These are phyloP conservation scores for Gracilaria vermiculophylla DNA, from an alignment of 23 red algal genomes.

Conservation along the genomic window DNA sequence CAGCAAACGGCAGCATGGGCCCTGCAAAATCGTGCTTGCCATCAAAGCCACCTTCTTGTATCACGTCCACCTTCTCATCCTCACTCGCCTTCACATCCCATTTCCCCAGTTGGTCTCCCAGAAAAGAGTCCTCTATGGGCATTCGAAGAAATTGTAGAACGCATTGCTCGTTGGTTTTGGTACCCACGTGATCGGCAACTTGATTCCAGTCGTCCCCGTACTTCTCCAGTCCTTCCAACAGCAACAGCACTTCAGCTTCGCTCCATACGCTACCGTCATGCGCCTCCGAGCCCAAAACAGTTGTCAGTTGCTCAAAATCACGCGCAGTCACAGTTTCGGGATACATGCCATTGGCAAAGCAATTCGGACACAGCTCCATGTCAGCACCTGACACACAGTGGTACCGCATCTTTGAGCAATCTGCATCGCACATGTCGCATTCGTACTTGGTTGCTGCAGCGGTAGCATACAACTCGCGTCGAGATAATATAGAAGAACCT, in stretches of 20 bases:
- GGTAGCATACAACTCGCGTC: constrained; percentile 81
- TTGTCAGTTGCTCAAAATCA: constrained; percentile 89
- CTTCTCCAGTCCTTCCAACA: constrained; percentile 92
- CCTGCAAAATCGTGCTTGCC: constrained; percentile 48
- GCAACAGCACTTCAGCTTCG: constrained; percentile 81
- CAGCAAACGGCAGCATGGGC: constrained; percentile 68
- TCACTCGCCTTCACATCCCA: constrained; percentile 27
- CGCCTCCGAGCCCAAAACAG: constrained; percentile 59
- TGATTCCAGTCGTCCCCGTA: constrained; percentile 93
- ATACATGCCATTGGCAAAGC: constrained; percentile 80
- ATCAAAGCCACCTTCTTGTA: constrained; percentile 27
- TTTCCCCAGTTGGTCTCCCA: constrained; percentile 78
- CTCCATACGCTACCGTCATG: constrained; percentile 76
- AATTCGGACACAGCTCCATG: constrained; percentile 91
- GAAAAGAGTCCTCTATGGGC: constrained; percentile 96
- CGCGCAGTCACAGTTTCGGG: constrained; percentile 65
- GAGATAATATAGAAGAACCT: constrained; percentile 53
- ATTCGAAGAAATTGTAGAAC: constrained; percentile 91
- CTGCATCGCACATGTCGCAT: constrained; percentile 86
- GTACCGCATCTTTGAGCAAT: constrained; percentile 88
- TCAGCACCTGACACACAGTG: constrained; percentile 80
- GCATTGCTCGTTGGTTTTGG: constrained; percentile 87
- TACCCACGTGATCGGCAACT: constrained; percentile 93
- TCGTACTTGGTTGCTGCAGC: constrained; percentile 88
- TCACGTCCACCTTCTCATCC: constrained; percentile 17